These are phyloP conservation scores for Tympanopsis confertula DNA, from an alignment of 2,329 filamentous ascomycete species.

Conservation along the genomic window DNA sequence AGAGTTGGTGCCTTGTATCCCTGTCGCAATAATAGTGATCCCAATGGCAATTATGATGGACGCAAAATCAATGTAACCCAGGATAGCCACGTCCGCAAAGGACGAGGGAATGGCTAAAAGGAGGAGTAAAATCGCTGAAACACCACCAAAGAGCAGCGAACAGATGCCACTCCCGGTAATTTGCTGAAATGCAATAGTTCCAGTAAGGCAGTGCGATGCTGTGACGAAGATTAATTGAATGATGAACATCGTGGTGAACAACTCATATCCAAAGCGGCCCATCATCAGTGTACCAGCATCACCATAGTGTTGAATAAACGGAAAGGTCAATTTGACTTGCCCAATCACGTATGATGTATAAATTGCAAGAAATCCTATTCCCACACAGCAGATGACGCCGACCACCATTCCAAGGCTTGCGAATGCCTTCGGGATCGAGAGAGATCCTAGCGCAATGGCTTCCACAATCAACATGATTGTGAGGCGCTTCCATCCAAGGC, in stretches of 20 bases:
- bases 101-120: constrained; percentile 41
- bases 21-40: constrained; percentile 43
- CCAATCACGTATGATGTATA: constrained; percentile 27
- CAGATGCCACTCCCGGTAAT: constrained; percentile 41
- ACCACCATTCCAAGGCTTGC: constrained; percentile 12
- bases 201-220: constrained; percentile 48
- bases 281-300: constrained; percentile 43
- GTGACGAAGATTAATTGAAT: constrained; percentile 48
- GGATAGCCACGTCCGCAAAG: constrained; percentile 38
- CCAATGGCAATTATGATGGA: constrained; percentile 42
- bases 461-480: constrained; percentile 36
- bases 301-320: constrained; percentile 18
- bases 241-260: constrained; percentile 36
- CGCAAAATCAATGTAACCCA: constrained; percentile 41
- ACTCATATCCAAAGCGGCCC: constrained; percentile 35
- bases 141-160: constrained; percentile 39
- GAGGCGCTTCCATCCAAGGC: constrained; percentile 32
- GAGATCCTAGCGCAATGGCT: constrained; percentile 29
- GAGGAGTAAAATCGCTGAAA: constrained; percentile 37
- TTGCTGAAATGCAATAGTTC: constrained; percentile 44
- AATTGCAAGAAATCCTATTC: constrained; percentile 19
- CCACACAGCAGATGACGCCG: constrained; percentile 10
- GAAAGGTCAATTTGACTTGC: constrained; percentile 14
- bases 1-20: constrained; percentile 15
- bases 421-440: constrained; percentile 10